A percentile compares a stretch with the other conserved stretches of the same genome.
phyloP scores from a whole-genome alignment of 495 filamentous ascomycete species.

The Usnea hakonensis region DNA sequence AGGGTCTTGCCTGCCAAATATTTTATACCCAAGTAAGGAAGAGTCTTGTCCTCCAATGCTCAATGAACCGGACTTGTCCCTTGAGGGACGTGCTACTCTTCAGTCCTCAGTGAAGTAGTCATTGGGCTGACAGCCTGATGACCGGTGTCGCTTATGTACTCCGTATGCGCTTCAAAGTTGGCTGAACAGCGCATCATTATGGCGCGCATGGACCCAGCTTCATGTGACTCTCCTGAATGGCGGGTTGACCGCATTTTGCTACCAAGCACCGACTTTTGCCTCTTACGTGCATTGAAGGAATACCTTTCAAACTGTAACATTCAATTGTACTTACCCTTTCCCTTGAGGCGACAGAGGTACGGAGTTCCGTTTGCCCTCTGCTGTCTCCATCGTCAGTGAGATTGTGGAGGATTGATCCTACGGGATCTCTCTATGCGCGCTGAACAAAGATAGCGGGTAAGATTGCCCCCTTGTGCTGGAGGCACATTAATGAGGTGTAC shows the following conservation, averaged over 20 bases:
- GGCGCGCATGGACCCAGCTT: constrained; percentile 13
- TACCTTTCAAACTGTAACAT: not conserved
- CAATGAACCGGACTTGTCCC: not conserved
- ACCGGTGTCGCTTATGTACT: constrained; percentile 13
- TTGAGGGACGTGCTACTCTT: not conserved
- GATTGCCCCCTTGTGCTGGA: not conserved
- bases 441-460: not conserved
- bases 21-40: not conserved
- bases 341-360: not conserved
- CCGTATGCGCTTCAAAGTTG: constrained; percentile 3
- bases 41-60: not conserved
- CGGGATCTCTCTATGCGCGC: not conserved
- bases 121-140: constrained; percentile 7
- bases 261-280: not conserved
- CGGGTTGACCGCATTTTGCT: constrained; percentile 5
- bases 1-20: not conserved
- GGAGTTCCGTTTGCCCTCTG: not conserved
- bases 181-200: constrained; percentile 9
- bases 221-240: constrained; percentile 11
- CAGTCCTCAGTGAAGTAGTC: no score
- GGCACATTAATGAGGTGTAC: not conserved
- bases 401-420: not conserved
- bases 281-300: not conserved
- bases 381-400: not conserved
- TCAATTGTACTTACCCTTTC: not conserved